Percentiles rank a stretch among this genome's conserved stretches.
Evolutionary conservation across 768 basidiomycete species (phyloP).

Genomic region (Multifurca ochricompacta): DNA sequence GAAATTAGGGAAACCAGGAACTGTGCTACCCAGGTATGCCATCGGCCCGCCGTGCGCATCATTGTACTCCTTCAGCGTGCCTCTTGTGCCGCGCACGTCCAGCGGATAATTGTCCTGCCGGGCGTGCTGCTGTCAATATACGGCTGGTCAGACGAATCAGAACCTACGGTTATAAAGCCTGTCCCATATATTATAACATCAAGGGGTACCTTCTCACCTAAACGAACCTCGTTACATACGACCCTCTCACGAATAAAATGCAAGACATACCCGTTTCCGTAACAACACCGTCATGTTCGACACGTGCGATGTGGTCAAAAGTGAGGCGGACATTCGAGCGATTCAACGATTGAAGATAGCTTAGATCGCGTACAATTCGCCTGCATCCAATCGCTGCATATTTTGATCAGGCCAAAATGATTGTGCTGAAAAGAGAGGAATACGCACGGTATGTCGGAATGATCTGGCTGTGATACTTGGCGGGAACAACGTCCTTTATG

Average conservation of each 20-base stretch:
- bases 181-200: constrained; percentile 52
- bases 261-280: constrained; percentile 28
- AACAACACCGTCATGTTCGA: constrained; percentile 43
- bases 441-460: constrained; percentile 45
- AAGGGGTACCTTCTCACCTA: constrained; percentile 39
- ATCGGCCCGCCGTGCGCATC: constrained; percentile 41
- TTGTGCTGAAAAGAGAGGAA: not conserved
- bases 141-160: not conserved
- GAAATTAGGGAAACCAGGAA: constrained; percentile 18
- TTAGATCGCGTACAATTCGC: constrained; percentile 51
- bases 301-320: constrained; percentile 40
- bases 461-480: constrained; percentile 23
- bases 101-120: constrained; percentile 10
- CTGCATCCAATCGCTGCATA: constrained; percentile 48
- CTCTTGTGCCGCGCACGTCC: constrained; percentile 19
- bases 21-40: constrained; percentile 40
- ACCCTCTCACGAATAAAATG: not conserved
- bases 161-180: constrained; percentile 41
- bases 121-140: not conserved
- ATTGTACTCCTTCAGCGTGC: constrained; percentile 38
- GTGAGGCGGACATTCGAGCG: constrained; percentile 43
- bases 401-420: not conserved
- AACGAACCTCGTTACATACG: not conserved
- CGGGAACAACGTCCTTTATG: constrained; percentile 38
- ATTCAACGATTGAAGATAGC: constrained; percentile 44